phyloP scores from a whole-genome alignment of 2,329 filamentous ascomycete species.

The Cladosporium velox region DNA sequence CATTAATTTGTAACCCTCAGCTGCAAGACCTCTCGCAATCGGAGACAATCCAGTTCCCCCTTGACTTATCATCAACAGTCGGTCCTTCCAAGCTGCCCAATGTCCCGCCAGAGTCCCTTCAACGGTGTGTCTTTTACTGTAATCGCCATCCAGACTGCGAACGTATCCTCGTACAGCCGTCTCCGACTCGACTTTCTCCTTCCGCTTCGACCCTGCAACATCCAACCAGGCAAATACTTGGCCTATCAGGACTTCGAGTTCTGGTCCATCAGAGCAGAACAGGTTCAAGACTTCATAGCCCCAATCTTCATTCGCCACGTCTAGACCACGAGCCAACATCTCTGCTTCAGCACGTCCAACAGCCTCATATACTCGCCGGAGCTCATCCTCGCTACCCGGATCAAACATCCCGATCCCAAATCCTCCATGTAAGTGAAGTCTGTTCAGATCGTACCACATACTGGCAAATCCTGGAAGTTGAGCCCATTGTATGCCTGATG shows the following conservation, averaged over 20 bases:
- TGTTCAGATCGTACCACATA: not conserved
- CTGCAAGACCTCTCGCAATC: not conserved
- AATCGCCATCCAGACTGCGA: not conserved
- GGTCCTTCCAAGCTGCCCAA: not conserved
- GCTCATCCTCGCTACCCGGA: not conserved
- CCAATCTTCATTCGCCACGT: not conserved
- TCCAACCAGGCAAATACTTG: not conserved
- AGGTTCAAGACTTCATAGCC: not conserved
- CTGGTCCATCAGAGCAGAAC: not conserved
- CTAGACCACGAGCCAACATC: not conserved
- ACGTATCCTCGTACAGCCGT: not conserved
- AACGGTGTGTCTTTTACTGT: not conserved
- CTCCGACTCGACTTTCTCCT: not conserved
- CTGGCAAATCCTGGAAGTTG: not conserved
- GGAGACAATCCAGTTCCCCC: not conserved
- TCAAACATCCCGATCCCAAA: not conserved
- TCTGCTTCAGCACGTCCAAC: not conserved
- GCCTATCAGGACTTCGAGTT: not conserved
- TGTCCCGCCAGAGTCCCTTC: not conserved
- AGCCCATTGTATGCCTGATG: not conserved
- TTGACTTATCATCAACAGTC: not conserved
- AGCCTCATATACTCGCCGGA: not conserved
- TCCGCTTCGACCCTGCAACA: not conserved
- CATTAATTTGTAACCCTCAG: not conserved
- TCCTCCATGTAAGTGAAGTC: not conserved